Base-by-base conservation (phyloP, 495 filamentous ascomycete genomes). In the Tetracladium setigerum region DNA sequence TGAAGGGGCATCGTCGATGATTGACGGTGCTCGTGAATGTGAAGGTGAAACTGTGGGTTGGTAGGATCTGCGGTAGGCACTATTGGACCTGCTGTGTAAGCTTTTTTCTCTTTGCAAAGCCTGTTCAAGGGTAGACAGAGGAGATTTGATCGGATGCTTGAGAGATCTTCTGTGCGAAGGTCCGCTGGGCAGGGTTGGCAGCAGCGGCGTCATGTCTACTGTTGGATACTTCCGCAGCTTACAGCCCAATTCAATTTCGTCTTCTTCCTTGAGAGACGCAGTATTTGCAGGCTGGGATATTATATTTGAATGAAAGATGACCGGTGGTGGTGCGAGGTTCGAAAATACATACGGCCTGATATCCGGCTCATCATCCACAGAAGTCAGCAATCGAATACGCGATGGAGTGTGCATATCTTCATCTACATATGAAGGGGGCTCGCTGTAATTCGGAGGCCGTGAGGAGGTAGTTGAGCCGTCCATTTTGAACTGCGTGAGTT, bases 371-470 rank as follows among this genome's bases (percentile, higher is more conserved):
- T 73, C 71, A 36, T 76, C 73, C 57, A 74, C 64, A 11, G 67
- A 72, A 24, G 71, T 78, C 58, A 78, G 57, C 54, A 78, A 60
- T 37, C 74, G 65, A n/a, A 76, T 38, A 62, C 62, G 44, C 61
- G 62, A 52, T 63, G 64, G 58, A 8, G 65, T 70, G 19, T 64
- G 56, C 47, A 67, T 61, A 47, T 71, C 61, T 16, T 70, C 62
- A 13, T 76, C 73, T 53, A 66, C 67, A 52, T 76, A 78, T 35
- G 62, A 56, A 12, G 70, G 67, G 16, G 74, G 61, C 44, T 64
- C 59, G 45, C 72, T 75, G 36, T 68, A 71, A 37, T 62, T 63
- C 44, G 64, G 55, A 36, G 53, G 49, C 24, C 42, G 30, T 2
- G 47, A 43, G 17, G 67, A 67, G 40, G 65, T 67, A 40, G 56